Evolutionary conservation across 495 filamentous ascomycete species (phyloP).

Genomic region (Penicillium atrosanguineum): DNA sequence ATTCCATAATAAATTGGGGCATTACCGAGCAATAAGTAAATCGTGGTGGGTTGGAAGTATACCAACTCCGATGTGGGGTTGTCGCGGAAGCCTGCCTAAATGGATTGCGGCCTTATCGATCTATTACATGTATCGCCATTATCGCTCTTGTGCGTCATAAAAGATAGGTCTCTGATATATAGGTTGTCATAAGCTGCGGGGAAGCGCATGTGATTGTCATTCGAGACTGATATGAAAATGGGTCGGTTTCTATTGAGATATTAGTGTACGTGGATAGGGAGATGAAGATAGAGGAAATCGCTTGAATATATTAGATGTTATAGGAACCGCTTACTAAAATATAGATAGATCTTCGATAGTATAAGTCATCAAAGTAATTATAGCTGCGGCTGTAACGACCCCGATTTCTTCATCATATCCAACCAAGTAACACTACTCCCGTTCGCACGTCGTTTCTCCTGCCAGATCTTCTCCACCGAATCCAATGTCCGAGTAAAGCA

Average conservation of each 20-base stretch:
- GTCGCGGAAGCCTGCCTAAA: slow-evolving; percentile 20
- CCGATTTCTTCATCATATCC: slow-evolving; percentile 17
- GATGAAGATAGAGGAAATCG: too few relatives aligned
- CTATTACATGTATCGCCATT: too few relatives aligned
- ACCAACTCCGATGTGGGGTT: slow-evolving; percentile 5
- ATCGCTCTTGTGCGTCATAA: too few relatives aligned
- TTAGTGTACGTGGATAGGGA: too few relatives aligned
- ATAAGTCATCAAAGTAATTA: neutral
- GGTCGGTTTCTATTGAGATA: too few relatives aligned
- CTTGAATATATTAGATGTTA: neutral
- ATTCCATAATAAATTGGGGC: neutral
- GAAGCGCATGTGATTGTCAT: too few relatives aligned
- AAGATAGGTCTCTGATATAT: too few relatives aligned
- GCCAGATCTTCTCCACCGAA: slow-evolving; percentile 17
- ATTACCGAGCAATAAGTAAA: neutral
- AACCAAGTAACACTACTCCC: slow-evolving; percentile 20
- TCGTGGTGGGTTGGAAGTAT: neutral
- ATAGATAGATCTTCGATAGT: neutral
- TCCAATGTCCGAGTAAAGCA: slow-evolving; percentile 13
- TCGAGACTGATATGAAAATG: too few relatives aligned
- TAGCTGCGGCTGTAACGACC: slow-evolving; percentile 2
- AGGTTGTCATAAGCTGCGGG: too few relatives aligned
- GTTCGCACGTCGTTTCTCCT: slow-evolving; percentile 9
- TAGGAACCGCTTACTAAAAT: neutral
- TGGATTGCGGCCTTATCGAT: neutral